A percentile compares a stretch with the other conserved stretches of the same genome.
These are phyloP conservation scores for Populus hybrid DNA, from an alignment of 441 rosid genomes.

Conservation along the genomic window DNA sequence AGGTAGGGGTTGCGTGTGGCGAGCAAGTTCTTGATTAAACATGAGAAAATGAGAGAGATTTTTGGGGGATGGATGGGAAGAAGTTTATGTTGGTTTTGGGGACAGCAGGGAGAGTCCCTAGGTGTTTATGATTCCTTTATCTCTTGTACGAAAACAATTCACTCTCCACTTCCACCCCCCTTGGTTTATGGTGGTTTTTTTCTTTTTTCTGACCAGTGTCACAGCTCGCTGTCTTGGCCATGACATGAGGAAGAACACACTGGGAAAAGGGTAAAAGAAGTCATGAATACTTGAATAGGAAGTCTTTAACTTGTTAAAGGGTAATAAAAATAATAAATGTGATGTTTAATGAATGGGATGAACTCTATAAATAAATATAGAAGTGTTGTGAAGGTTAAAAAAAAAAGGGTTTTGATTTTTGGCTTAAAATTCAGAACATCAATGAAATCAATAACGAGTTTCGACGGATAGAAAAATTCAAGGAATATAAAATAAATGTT, in stretches of 20 bases:
- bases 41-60: not conserved
- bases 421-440: too few species aligned
- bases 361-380: too few species aligned
- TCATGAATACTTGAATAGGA: not conserved
- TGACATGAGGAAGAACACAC: not conserved
- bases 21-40: constrained; percentile 23
- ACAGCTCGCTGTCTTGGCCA: not conserved
- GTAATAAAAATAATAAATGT: too few species aligned
- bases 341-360: too few species aligned
- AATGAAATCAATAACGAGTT: rapidly evolving
- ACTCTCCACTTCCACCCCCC: not conserved
- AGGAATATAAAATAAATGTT: too few species aligned
- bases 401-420: too few species aligned
- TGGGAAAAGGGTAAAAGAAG: too few species aligned
- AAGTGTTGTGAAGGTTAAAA: too few species aligned
- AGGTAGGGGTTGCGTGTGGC: constrained; percentile 46
- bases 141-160: constrained; percentile 5
- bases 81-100: constrained; percentile 21
- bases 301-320: too few species aligned
- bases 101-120: constrained; percentile 25
- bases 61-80: not conserved
- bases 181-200: not conserved
- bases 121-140: constrained; percentile 38
- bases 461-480: rapidly evolving
- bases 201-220: not conserved